phyloP scores from a whole-genome alignment of 2,329 filamentous ascomycete species.

The Ophiostoma ips region DNA sequence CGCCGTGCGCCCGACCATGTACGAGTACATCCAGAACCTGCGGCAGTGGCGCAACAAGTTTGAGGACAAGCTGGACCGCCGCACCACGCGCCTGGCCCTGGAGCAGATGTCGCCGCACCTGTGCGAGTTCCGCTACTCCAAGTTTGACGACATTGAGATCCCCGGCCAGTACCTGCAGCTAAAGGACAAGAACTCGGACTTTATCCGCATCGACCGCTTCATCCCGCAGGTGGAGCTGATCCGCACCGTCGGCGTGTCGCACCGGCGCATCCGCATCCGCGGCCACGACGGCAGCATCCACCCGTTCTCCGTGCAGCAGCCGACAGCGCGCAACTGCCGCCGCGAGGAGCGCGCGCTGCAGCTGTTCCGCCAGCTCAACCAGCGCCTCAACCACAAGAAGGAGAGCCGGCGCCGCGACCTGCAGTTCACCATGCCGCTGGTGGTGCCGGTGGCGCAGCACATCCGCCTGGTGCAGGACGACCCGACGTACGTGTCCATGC shows the following conservation, averaged over 20 bases:
- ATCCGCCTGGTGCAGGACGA: slow-evolving; percentile 95
- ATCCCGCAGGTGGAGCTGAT: slow-evolving; percentile 88
- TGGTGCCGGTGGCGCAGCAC: slow-evolving; percentile 88
- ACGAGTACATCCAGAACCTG: slow-evolving; percentile 94
- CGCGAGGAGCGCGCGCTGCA: slow-evolving; percentile 92
- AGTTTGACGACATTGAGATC: slow-evolving; percentile 96
- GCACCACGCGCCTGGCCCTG: slow-evolving; percentile 57
- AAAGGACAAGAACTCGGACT: slow-evolving; percentile 98
- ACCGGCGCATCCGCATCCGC: slow-evolving; percentile 86
- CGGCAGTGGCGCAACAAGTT: slow-evolving; percentile 95
- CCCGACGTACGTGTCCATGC: slow-evolving; percentile 81
- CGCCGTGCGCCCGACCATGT: slow-evolving; percentile 87
- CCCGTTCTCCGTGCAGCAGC: slow-evolving; percentile 91
- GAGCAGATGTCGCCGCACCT: slow-evolving; percentile 82
- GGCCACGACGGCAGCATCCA: slow-evolving; percentile 97
- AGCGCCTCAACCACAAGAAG: slow-evolving; percentile 80
- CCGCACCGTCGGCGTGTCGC: slow-evolving; percentile 77
- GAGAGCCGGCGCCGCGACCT: slow-evolving; percentile 86
- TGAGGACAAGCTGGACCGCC: slow-evolving; percentile 88
- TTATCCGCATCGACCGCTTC: slow-evolving; percentile 94
- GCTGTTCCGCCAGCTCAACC: slow-evolving; percentile 94
- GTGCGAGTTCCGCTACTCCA: slow-evolving; percentile 92
- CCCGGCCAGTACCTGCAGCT: slow-evolving; percentile 94
- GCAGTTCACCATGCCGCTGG: slow-evolving; percentile 89
- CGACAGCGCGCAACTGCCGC: slow-evolving; percentile 79